Evolutionary conservation across 73 alveolate genomes (phyloP).

Genomic region (Paramecium caudatum): DNA sequence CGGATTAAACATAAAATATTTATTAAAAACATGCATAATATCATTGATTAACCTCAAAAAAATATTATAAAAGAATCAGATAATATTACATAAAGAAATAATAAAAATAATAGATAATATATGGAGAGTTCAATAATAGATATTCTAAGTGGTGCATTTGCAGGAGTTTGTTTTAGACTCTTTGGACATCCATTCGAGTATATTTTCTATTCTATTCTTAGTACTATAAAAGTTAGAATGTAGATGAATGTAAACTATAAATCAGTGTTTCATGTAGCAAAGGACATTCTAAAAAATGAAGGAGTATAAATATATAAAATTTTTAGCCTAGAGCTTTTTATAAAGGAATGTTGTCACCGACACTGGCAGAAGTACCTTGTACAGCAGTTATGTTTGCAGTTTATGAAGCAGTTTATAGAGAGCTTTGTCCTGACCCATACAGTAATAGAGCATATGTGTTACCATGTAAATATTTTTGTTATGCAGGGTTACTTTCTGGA

Average conservation of each 20-base stretch:
- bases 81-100: not conserved
- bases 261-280: not conserved
- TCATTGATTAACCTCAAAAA: not conserved
- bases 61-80: not conserved
- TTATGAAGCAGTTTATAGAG: slow-evolving; percentile 25
- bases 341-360: slow-evolving; percentile 68
- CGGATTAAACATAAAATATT: not conserved
- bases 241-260: not conserved
- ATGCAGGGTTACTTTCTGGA: slow-evolving; percentile 49
- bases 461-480: not conserved
- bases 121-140: slow-evolving; percentile 24
- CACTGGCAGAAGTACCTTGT: slow-evolving; percentile 28
- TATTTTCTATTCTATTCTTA: not conserved
- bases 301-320: slow-evolving; percentile 3
- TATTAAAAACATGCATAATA: not conserved
- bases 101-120: not conserved
- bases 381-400: slow-evolving; percentile 62
- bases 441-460: not conserved
- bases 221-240: slow-evolving; percentile 59
- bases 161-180: slow-evolving; percentile 53
- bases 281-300: not conserved
- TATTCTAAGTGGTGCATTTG: slow-evolving; percentile 56
- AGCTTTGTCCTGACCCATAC: slow-evolving; percentile 14
- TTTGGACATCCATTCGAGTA: slow-evolving; percentile 61
- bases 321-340: slow-evolving; percentile 57